A percentile compares a stretch with the other conserved stretches of the same genome.
Conservation (phyloP, 176 grass and related monocot genomes). For the Areca catechu region DNA sequence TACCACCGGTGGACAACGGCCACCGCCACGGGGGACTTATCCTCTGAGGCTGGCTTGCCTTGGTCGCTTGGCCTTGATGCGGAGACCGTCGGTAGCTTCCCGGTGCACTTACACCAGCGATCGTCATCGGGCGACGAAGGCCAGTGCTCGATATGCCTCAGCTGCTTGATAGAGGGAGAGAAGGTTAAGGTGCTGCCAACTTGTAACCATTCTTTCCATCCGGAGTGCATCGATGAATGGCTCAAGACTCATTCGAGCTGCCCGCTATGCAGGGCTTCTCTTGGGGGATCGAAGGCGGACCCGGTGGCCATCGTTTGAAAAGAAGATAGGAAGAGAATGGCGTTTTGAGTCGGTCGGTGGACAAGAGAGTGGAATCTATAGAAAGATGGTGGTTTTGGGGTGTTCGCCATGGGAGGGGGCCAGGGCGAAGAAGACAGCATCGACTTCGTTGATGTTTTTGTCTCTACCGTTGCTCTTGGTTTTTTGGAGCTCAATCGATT, state of each 20-base stretch:
- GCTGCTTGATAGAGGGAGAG: slow-evolving; percentile 40
- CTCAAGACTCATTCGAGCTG: slow-evolving; percentile 52
- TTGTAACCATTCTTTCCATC: slow-evolving; percentile 73
- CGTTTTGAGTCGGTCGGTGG: too few relatives aligned
- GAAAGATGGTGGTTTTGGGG: too few relatives aligned
- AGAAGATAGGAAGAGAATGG: too few relatives aligned
- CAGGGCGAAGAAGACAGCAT: too few relatives aligned
- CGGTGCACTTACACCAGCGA: slow-evolving; percentile 29
- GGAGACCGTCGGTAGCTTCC: slow-evolving; percentile 30
- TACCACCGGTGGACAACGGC: not conserved
- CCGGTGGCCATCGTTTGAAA: too few relatives aligned
- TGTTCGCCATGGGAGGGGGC: too few relatives aligned
- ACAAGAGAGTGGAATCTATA: too few relatives aligned
- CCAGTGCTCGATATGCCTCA: slow-evolving; percentile 74
- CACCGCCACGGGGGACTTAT: not conserved
- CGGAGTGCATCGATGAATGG: slow-evolving; percentile 80
- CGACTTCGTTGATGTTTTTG: too few relatives aligned
- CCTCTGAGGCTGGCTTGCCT: not conserved
- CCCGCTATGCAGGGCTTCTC: slow-evolving; percentile 58
- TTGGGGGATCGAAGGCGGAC: not conserved
- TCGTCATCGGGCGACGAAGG: slow-evolving; percentile 8
- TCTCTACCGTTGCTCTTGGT: too few relatives aligned
- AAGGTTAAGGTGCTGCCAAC: slow-evolving; percentile 66
- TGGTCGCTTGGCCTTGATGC: slow-evolving; percentile 23
- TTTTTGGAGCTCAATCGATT: too few relatives aligned